Evolutionary conservation across 163 green algal species (phyloP).

Genomic region (Chloromonas sp.): DNA sequence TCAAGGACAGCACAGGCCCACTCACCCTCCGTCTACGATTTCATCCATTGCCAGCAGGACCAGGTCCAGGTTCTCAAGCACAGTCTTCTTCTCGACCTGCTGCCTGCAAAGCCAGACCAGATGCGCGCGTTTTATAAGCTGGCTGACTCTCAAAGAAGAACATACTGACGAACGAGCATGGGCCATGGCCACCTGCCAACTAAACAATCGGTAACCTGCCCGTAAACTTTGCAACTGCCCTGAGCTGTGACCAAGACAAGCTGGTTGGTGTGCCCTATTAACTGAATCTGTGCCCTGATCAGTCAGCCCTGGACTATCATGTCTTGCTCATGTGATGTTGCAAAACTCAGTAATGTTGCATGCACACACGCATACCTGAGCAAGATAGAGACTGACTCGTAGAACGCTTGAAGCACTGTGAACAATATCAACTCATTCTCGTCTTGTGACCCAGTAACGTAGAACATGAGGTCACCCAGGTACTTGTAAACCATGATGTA

Average conservation of each 20-base stretch:
- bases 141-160: too few species aligned
- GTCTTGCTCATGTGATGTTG: too few species aligned
- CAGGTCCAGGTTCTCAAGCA: constrained; percentile 97
- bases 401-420: constrained; percentile 83
- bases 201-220: too few species aligned
- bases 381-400: constrained; percentile 86
- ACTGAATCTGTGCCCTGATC: too few species aligned
- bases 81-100: constrained; percentile 97
- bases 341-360: too few species aligned
- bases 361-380: constrained; percentile 50
- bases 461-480: constrained; percentile 95
- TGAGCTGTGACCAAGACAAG: too few species aligned
- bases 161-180: too few species aligned
- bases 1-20: background rate
- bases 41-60: constrained; percentile 95
- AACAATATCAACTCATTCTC: constrained; percentile 96
- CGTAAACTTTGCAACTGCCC: too few species aligned
- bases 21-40: constrained; percentile 91
- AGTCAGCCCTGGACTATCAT: too few species aligned
- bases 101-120: constrained; percentile 30
- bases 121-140: background rate
- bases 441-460: constrained; percentile 82
- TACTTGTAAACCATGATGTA: constrained; percentile 95
- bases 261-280: too few species aligned
- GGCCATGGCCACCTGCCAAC: too few species aligned